These are phyloP conservation scores for Xylaria castorea DNA, from an alignment of 495 filamentous ascomycete species.

Conservation along the genomic window DNA sequence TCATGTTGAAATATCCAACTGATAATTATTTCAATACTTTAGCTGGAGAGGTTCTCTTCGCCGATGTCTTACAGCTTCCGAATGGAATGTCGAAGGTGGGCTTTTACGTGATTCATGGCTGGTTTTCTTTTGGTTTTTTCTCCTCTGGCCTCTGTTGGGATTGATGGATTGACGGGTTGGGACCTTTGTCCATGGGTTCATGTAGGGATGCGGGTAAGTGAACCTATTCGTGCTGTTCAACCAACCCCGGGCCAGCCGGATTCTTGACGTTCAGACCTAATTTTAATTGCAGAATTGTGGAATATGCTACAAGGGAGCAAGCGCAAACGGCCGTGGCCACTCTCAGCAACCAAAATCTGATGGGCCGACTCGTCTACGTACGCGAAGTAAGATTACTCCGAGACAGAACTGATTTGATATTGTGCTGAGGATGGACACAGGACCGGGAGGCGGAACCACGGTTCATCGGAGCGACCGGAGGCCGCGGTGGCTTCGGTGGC, in stretches of 20 bases:
- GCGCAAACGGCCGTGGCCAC: constrained; percentile 96
- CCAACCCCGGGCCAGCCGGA: neutral
- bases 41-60: constrained; percentile 99
- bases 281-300: constrained; percentile 81
- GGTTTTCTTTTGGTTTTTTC: constrained; percentile 74
- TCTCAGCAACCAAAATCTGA: constrained; percentile 98
- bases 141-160: constrained; percentile 82
- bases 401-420: constrained; percentile 25
- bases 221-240: constrained; percentile 1
- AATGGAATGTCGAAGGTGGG: constrained; percentile 99
- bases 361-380: constrained; percentile 98
- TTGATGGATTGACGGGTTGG: constrained; percentile 99
- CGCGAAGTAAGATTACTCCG: constrained; percentile 74
- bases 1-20: constrained; percentile 27
- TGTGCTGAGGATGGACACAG: constrained; percentile 52
- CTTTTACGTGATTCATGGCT: constrained; percentile 89
- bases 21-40: constrained; percentile 32
- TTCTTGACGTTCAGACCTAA: constrained; percentile 12
- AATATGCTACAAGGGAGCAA: constrained; percentile 99
- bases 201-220: constrained; percentile 99
- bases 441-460: constrained; percentile 96
- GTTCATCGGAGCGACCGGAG: constrained; percentile 76
- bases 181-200: constrained; percentile 80
- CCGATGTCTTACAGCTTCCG: constrained; percentile 99
- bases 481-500: constrained; percentile 70